Conservation (phyloP, 805 yeast species). For the Debaryomyces tyrocola region DNA sequence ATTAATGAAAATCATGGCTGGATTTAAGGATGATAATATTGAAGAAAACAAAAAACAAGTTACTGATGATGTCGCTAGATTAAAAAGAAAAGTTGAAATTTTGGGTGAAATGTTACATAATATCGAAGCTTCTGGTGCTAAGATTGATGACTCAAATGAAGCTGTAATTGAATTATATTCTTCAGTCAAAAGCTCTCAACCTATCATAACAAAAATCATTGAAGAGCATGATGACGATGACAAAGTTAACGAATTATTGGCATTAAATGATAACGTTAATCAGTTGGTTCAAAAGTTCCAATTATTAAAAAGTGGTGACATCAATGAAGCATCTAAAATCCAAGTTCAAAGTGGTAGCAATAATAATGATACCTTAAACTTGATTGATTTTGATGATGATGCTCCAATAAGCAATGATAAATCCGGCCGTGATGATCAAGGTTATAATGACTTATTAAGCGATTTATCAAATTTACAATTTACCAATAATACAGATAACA, state of each 20-base stretch:
- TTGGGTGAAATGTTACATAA: conserved; percentile 80
- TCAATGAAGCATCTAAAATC: conserved; percentile 52
- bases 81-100: conserved; percentile 82
- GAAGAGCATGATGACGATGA: conserved; percentile 70
- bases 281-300: conserved; percentile 65
- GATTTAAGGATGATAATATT: conserved; percentile 82
- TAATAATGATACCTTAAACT: conserved; percentile 30
- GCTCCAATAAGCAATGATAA: conserved; percentile 32
- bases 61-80: conserved; percentile 77
- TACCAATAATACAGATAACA: conserved; percentile 28
- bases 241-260: conserved; percentile 62
- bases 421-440: conserved; percentile 32
- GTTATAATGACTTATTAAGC: conserved; percentile 69
- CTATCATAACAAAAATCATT: conserved; percentile 80
- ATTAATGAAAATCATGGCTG: conserved; percentile 97
- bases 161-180: conserved; percentile 76
- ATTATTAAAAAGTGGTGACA: conserved; percentile 63
- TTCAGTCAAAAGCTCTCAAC: conserved; percentile 79
- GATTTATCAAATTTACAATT: conserved; percentile 68
- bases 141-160: conserved; percentile 54
- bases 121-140: conserved; percentile 40
- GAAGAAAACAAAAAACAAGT: conserved; percentile 76
- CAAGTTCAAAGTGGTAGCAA: conserved; percentile 27
- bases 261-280: conserved; percentile 75
- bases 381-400: conserved; percentile 46